Evolutionary conservation across 75 land plant genomes (phyloP).

Genomic region (Chamaecyparis obtusa): DNA sequence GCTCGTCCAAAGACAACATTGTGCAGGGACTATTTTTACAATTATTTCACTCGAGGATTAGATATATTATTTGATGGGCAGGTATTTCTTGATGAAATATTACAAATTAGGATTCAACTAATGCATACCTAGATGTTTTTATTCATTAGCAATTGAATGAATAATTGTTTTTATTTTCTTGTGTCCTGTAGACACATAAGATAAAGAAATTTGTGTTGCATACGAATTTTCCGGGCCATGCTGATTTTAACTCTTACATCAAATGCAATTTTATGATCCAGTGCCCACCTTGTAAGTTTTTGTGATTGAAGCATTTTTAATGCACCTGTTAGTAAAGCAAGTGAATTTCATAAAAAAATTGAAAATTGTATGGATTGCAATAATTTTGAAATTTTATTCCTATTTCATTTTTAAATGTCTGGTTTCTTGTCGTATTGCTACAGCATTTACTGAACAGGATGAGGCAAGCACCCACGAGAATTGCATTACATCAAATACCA

Average conservation of each 20-base stretch:
- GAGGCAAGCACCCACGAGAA: slow-evolving; percentile 35
- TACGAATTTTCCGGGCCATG: slow-evolving; percentile 92
- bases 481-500: slow-evolving; percentile 74
- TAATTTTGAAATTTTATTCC: background rate
- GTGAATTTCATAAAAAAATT: background rate
- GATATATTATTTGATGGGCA: slow-evolving; percentile 97
- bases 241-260: slow-evolving; percentile 95
- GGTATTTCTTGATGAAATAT: slow-evolving; percentile 34
- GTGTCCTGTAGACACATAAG: slow-evolving; percentile 65
- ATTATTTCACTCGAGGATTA: slow-evolving; percentile 87
- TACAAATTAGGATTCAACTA: background rate
- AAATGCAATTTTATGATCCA: slow-evolving; percentile 93
- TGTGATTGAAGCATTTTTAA: background rate
- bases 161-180: slow-evolving; percentile 1
- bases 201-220: slow-evolving; percentile 95
- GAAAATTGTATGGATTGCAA: background rate
- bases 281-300: slow-evolving; percentile 51
- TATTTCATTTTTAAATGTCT: background rate
- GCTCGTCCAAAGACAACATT: slow-evolving; percentile 77
- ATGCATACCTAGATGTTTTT: slow-evolving; percentile 9
- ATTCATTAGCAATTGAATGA: background rate
- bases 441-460: slow-evolving; percentile 32
- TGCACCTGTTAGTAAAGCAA: background rate
- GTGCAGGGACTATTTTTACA: slow-evolving; percentile 96
- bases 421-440: background rate